Evolutionary conservation across 192 early-diverging fungal species (phyloP).

Genomic region (Obelidium mucronatum): DNA sequence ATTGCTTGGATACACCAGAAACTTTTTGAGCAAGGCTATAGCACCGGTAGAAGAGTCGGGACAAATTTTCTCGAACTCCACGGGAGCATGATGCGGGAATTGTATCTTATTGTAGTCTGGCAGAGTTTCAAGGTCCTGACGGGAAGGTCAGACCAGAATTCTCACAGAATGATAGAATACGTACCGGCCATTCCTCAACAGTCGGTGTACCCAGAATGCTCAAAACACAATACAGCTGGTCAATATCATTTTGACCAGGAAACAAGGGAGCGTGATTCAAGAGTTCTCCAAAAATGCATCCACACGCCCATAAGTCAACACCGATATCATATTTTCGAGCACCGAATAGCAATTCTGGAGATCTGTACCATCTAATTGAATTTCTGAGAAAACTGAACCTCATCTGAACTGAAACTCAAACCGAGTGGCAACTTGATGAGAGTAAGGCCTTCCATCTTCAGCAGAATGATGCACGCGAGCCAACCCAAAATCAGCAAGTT

Average conservation of each 20-base stretch:
- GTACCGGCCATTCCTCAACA: constrained; percentile 59
- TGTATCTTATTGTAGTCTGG: constrained; percentile 72
- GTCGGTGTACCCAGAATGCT: constrained; percentile 58
- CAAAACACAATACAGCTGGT: constrained; percentile 64
- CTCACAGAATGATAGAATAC: no score
- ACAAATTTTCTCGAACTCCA: constrained; percentile 49
- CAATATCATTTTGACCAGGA: constrained; percentile 69
- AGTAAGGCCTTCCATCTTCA: constrained; percentile 52
- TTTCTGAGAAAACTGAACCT: no score
- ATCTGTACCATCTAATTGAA: constrained; percentile 63
- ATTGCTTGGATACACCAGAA: constrained; percentile 59
- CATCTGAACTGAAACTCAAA: no score
- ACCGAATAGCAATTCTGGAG: constrained; percentile 68
- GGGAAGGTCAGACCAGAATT: no score
- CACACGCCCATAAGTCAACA: constrained; percentile 70
- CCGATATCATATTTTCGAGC: constrained; percentile 65
- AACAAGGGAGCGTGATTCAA: constrained; percentile 67
- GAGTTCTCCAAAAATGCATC: constrained; percentile 72
- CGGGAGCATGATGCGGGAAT: constrained; percentile 48
- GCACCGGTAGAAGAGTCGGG: constrained; percentile 59
- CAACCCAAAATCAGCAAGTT: constrained; percentile 70
- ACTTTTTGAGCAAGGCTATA: constrained; percentile 52
- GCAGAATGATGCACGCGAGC: constrained; percentile 41
- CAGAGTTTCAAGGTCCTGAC: constrained; percentile 57
- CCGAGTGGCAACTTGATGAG: constrained; percentile 64